These are phyloP conservation scores for Myrmaecium sp. DNA, from an alignment of 2,329 filamentous ascomycete species.

Conservation along the genomic window DNA sequence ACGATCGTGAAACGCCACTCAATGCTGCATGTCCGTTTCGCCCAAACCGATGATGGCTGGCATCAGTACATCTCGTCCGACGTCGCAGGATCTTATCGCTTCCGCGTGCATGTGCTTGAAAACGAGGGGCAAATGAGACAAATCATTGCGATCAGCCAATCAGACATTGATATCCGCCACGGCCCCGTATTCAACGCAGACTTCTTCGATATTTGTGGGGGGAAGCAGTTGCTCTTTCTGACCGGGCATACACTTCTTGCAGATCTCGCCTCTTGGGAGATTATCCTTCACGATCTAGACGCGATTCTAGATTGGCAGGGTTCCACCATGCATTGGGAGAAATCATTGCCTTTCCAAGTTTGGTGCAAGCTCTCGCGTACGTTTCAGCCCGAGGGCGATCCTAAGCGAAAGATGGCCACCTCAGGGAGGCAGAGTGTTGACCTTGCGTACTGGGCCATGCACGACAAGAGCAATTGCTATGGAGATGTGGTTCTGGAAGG, in stretches of 20 bases:
- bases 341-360: conserved; percentile 20
- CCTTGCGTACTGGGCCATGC: conserved; percentile 23
- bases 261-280: conserved; percentile 30
- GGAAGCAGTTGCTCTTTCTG: conserved; percentile 16
- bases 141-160: conserved; percentile 15
- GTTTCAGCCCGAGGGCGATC: too few relatives aligned
- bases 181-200: conserved; percentile 18
- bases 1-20: conserved; percentile 14
- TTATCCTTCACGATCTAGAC: conserved; percentile 28
- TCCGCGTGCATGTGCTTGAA: conserved; percentile 10
- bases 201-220: conserved; percentile 15
- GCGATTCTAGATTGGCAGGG: conserved; percentile 24
- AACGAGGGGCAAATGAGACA: conserved; percentile 12
- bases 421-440: too few relatives aligned
- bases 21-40: conserved; percentile 17
- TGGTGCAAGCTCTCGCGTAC: conserved; percentile 23
- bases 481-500: conserved; percentile 15
- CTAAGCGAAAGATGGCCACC: too few relatives aligned
- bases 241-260: conserved; percentile 22
- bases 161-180: conserved; percentile 11
- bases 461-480: conserved; percentile 14
- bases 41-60: conserved; percentile 11
- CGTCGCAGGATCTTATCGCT: conserved; percentile 12
- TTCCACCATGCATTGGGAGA: conserved; percentile 32
- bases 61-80: conserved; percentile 17